Conservation (phyloP, 306 rosid species). For the Dryas alaskensis region DNA sequence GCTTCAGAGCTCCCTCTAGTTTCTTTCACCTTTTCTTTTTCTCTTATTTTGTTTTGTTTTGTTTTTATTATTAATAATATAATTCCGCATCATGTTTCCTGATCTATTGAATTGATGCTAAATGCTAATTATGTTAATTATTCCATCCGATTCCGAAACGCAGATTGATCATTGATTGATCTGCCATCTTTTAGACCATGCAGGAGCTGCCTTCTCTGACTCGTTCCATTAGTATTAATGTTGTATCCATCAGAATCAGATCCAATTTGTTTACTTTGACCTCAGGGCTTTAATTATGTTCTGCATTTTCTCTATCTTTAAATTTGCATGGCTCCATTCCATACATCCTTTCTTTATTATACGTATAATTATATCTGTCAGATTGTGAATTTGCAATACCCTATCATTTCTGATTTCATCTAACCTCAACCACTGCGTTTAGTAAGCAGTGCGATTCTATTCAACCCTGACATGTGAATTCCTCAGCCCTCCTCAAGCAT, state of each 20-base stretch:
- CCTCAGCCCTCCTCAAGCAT: slow-evolving; percentile 14
- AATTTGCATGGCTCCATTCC: no score
- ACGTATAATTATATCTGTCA: no score
- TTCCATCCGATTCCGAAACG: neutral
- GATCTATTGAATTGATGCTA: slow-evolving; percentile 9
- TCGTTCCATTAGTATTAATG: neutral
- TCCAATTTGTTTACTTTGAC: neutral
- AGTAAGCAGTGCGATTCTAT: neutral
- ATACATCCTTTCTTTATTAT: no score
- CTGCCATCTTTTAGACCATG: neutral
- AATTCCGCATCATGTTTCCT: neutral
- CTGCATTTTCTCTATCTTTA: neutral
- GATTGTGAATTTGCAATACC: neutral
- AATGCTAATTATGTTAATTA: neutral
- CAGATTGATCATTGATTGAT: slow-evolving; percentile 3
- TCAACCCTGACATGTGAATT: slow-evolving; percentile 20
- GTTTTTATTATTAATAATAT: neutral
- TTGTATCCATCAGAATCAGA: neutral
- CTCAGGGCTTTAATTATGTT: neutral
- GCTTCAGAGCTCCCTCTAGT: neutral
- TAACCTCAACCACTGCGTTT: neutral
- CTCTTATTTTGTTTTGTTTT: neutral
- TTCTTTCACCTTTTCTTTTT: neutral
- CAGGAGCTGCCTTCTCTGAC: neutral
- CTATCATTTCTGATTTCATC: neutral